Evolutionary conservation across 2,329 filamentous ascomycete genomes (phyloP).

Genomic region (Keithomyces neogunnii): DNA sequence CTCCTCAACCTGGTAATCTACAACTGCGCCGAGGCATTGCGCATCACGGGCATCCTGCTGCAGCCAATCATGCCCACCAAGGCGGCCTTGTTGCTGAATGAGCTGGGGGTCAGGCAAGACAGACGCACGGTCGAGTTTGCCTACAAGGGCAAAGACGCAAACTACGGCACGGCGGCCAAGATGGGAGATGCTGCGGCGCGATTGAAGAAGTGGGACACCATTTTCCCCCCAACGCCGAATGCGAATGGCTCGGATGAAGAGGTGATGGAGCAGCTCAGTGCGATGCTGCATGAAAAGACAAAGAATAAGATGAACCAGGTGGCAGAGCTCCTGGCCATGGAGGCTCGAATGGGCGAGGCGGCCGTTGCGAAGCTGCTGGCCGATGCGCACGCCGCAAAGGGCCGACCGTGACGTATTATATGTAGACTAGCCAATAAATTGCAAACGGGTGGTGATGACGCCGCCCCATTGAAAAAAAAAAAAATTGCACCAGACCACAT

Average conservation of each 20-base stretch:
- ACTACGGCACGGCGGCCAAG: conserved; percentile 50
- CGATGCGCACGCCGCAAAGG: conserved; percentile 7
- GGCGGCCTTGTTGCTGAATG: conserved; percentile 62
- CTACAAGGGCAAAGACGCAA: conserved; percentile 51
- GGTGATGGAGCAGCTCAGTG: conserved; percentile 10
- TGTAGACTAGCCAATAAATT: background rate
- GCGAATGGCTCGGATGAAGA: conserved; percentile 16
- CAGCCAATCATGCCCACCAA: conserved; percentile 88
- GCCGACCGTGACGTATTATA: background rate
- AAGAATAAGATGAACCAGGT: conserved; percentile 20
- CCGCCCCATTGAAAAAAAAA: background rate
- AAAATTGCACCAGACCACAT: background rate
- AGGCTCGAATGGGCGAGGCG: conserved; percentile 19
- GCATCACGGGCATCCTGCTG: conserved; percentile 73
- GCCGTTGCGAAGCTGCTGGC: conserved; percentile 14
- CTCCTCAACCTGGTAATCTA: conserved; percentile 57
- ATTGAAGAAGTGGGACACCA: conserved; percentile 27
- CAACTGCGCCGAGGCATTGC: conserved; percentile 64
- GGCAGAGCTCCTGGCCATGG: conserved; percentile 18
- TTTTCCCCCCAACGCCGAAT: conserved; percentile 42
- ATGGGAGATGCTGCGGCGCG: conserved; percentile 18
- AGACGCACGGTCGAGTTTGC: conserved; percentile 58
- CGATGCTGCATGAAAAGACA: conserved; percentile 11
- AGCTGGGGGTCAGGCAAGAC: conserved; percentile 59
- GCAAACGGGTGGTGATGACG: background rate